phyloP scores from a whole-genome alignment of 345 rosid genomes.

The Hibiscus trionum region DNA sequence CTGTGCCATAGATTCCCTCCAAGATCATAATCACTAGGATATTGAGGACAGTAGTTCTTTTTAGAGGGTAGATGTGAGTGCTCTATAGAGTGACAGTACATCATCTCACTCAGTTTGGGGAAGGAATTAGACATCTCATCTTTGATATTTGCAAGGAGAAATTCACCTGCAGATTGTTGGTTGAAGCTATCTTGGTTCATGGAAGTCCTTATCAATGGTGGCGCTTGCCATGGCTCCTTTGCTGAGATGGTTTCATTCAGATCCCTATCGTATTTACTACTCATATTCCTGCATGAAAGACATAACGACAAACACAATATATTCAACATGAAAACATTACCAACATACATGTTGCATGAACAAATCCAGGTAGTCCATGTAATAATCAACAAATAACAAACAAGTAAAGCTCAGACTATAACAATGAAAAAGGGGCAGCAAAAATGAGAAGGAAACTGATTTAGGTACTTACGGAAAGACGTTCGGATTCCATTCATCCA shows the following conservation, averaged over 20 bases:
- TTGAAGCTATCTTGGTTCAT: slow-evolving; percentile 4
- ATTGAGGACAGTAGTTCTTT: background rate
- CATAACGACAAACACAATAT: background rate
- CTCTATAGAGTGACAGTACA: background rate
- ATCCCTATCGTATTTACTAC: background rate
- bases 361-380: background rate
- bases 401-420: no score
- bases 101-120: slow-evolving; percentile 18
- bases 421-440: no score
- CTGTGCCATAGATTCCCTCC: slow-evolving; percentile 5
- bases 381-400: background rate
- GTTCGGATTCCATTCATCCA: slow-evolving; percentile 10
- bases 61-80: background rate
- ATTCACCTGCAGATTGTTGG: slow-evolving; percentile 12
- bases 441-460: background rate
- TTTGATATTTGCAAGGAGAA: slow-evolving; percentile 16
- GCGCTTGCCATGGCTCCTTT: slow-evolving; percentile 14
- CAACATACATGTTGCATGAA: background rate
- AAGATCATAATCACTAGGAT: background rate
- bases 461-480: slow-evolving; percentile 15
- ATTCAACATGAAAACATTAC: background rate
- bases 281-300: slow-evolving; percentile 16
- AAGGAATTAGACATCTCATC: slow-evolving; percentile 24
- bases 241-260: slow-evolving; percentile 5
- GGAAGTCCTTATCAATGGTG: background rate